Evolutionary conservation across 495 filamentous ascomycete species (phyloP).

Genomic region (Xylaria flabelliformis): DNA sequence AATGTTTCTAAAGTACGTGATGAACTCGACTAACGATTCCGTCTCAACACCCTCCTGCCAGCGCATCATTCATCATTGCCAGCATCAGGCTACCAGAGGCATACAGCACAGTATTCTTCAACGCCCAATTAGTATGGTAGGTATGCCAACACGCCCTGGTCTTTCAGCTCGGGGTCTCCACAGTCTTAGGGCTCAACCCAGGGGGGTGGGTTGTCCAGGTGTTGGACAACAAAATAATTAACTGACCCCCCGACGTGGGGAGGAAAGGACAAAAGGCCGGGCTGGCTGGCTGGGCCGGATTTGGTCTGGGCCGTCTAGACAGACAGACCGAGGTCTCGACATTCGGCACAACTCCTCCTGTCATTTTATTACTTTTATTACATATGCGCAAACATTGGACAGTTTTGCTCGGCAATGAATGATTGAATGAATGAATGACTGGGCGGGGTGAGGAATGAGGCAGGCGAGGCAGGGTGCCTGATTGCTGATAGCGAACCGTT

Average conservation of each 20-base stretch:
- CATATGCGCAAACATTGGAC: no score
- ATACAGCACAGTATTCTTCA: neutral
- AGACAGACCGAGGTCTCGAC: slow-evolving; percentile 18
- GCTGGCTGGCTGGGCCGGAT: neutral
- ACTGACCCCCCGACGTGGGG: slow-evolving; percentile 11
- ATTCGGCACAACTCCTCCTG: neutral
- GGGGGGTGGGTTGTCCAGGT: neutral
- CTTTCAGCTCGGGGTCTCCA: slow-evolving; percentile 21
- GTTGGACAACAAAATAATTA: neutral
- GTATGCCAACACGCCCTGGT: slow-evolving; percentile 10
- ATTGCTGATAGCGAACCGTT: slow-evolving; percentile 1
- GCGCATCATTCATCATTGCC: neutral
- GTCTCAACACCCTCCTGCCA: slow-evolving; percentile 5
- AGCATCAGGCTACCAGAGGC: neutral
- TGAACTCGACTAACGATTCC: neutral
- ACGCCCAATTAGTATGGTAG: neutral
- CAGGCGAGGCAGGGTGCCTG: neutral
- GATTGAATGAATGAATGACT: slow-evolving; percentile 13
- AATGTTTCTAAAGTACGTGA: neutral
- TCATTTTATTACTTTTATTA: neutral
- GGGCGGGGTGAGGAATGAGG: neutral
- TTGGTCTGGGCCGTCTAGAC: slow-evolving; percentile 6
- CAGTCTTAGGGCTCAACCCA: slow-evolving; percentile 16
- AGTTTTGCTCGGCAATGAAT: slow-evolving; percentile 15
- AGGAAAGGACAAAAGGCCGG: neutral